Evolutionary conservation across 148 eudicot species (phyloP).

Genomic region (Hydrangea macrophylla): DNA sequence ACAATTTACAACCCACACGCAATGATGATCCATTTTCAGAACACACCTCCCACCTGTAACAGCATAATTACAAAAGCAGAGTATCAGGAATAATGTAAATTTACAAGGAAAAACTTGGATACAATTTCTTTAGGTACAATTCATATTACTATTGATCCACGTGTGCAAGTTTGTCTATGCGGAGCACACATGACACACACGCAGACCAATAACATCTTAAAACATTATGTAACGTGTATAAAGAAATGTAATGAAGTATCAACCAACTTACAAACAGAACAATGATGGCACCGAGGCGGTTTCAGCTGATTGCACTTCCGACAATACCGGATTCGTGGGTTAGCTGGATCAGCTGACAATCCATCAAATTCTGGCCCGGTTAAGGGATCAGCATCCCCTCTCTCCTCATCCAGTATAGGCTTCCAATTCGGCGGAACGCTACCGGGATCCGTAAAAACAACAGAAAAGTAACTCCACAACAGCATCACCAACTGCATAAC

Average conservation of each 20-base stretch:
- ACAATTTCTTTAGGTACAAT: no score
- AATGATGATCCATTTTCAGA: constrained; percentile 98
- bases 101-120: no score
- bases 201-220: no score
- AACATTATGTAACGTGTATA: no score
- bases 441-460: constrained; percentile 92
- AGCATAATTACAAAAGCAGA: constrained; percentile 5
- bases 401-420: constrained; percentile 80
- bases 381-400: constrained; percentile 68
- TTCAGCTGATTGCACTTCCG: constrained; percentile 93
- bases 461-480: constrained; percentile 93
- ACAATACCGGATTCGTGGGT: constrained; percentile 68
- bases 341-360: constrained; percentile 40
- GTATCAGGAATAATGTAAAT: neutral
- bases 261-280: constrained; percentile 99
- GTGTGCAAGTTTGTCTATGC: no score
- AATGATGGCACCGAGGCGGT: constrained; percentile 99
- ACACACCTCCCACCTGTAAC: constrained; percentile 89
- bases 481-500: constrained; percentile 85
- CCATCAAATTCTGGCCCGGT: constrained; percentile 52
- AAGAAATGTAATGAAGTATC: no score
- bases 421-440: constrained; percentile 87
- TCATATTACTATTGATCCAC: no score
- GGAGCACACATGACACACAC: no score
- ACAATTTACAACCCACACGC: constrained; percentile 99